A percentile compares a stretch with the other conserved stretches of the same genome.
These are phyloP conservation scores for Pseudogymnoascus destructans DNA, from an alignment of 2,329 filamentous ascomycete species.

Conservation along the genomic window DNA sequence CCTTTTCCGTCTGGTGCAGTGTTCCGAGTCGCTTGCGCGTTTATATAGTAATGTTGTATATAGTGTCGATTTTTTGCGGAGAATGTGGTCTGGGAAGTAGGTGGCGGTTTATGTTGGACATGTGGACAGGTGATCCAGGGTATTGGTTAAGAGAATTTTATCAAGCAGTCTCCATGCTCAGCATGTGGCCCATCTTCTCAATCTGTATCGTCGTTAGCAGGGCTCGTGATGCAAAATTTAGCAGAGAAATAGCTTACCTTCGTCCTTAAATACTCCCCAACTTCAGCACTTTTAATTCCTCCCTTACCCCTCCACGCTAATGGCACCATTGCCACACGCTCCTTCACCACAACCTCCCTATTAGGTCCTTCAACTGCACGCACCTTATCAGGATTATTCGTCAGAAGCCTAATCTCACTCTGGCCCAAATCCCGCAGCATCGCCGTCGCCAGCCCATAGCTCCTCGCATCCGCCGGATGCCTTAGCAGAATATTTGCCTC, in stretches of 20 bases:
- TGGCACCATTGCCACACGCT: slow-evolving; percentile 90
- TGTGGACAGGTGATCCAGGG: neutral
- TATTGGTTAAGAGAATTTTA: neutral
- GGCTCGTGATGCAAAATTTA: neutral
- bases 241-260: slow-evolving; percentile 49
- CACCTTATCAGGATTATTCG: slow-evolving; percentile 97
- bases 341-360: slow-evolving; percentile 73
- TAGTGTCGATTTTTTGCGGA: neutral
- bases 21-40: slow-evolving; percentile 1
- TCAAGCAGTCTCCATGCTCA: slow-evolving; percentile 24
- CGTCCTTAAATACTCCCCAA: slow-evolving; percentile 86
- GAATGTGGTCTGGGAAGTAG: neutral
- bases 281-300: slow-evolving; percentile 75
- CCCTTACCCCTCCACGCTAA: slow-evolving; percentile 79
- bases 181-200: slow-evolving; percentile 77
- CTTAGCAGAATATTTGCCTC: slow-evolving; percentile 84
- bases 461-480: slow-evolving; percentile 87
- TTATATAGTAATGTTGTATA: neutral
- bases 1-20: neutral
- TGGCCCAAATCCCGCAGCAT: slow-evolving; percentile 83
- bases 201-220: slow-evolving; percentile 40
- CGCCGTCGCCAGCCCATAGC: slow-evolving; percentile 90
- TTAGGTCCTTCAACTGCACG: slow-evolving; percentile 85
- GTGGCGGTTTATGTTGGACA: neutral
- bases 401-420: slow-evolving; percentile 65